phyloP scores from a whole-genome alignment of 306 rosid genomes.

The Astragalus glycyphyllos region DNA sequence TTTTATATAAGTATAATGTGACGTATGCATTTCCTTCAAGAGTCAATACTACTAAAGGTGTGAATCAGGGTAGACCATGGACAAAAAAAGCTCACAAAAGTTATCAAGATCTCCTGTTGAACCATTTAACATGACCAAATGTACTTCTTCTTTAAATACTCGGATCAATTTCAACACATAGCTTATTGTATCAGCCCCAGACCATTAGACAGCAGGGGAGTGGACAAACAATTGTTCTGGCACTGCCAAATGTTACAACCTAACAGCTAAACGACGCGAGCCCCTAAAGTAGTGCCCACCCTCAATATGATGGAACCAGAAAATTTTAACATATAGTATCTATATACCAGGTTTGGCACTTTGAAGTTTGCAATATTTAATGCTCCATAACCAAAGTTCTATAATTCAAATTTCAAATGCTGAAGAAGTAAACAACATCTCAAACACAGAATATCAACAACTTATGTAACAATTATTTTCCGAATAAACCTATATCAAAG shows the following conservation, averaged over 20 bases:
- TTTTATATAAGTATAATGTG: background rate
- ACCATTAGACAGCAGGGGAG: background rate
- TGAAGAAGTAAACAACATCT: background rate
- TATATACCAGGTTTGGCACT: too few relatives aligned
- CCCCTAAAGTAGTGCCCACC: conserved; percentile 22
- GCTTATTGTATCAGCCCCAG: background rate
- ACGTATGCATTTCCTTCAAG: conserved; percentile 15
- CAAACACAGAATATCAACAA: conserved; percentile 7
- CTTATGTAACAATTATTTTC: background rate
- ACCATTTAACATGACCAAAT: background rate
- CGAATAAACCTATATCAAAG: conserved; percentile 7
- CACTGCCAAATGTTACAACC: background rate
- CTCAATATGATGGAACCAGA: conserved; percentile 7
- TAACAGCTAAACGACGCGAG: background rate
- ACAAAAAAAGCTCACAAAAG: conserved; percentile 5
- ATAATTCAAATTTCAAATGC: conserved; percentile 6
- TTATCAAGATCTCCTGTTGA: background rate
- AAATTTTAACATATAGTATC: background rate
- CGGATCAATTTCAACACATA: conserved; percentile 1
- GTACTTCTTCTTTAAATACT: conserved; percentile 1
- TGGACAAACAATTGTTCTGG: background rate
- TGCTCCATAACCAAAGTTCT: conserved; percentile 8
- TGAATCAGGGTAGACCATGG: background rate
- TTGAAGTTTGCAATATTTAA: background rate
- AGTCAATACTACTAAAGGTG: conserved; percentile 5